These are phyloP conservation scores for Cystoderma amianthinum DNA, from an alignment of 768 basidiomycete species.

Conservation along the genomic window DNA sequence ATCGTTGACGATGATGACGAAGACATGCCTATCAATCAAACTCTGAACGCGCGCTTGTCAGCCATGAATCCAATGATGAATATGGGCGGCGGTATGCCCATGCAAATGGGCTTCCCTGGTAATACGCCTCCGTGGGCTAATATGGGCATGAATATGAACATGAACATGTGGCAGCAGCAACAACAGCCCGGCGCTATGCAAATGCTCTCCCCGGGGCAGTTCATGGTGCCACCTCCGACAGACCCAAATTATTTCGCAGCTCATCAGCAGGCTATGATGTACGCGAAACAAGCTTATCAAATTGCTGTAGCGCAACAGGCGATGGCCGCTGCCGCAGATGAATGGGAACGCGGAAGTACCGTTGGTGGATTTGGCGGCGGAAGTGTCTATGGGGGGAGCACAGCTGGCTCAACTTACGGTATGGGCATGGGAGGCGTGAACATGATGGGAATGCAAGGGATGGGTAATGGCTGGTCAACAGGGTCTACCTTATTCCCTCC, in stretches of 20 bases:
- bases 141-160: constrained; percentile 16
- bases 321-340: constrained; percentile 81
- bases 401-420: constrained; percentile 16
- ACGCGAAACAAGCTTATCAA: constrained; percentile 86
- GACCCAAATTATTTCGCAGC: constrained; percentile 62
- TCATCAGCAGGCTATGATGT: constrained; percentile 84
- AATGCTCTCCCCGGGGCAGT: constrained; percentile 33
- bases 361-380: constrained; percentile 36
- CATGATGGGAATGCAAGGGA: constrained; percentile 28
- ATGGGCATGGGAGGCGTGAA: constrained; percentile 29
- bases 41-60: constrained; percentile 31
- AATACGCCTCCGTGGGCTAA: constrained; percentile 8
- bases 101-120: constrained; percentile 22
- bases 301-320: constrained; percentile 89
- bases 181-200: constrained; percentile 17
- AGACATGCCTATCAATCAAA: constrained; percentile 39
- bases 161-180: constrained; percentile 20
- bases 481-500: constrained; percentile 46
- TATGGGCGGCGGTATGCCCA: constrained; percentile 25
- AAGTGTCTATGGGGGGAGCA: constrained; percentile 38
- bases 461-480: constrained; percentile 36
- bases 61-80: constrained; percentile 39
- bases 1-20: constrained; percentile 49
- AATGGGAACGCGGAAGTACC: constrained; percentile 80
- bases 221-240: constrained; percentile 35